phyloP scores from a whole-genome alignment of 2,329 filamentous ascomycete genomes.

The Sporothrix curviconia region DNA sequence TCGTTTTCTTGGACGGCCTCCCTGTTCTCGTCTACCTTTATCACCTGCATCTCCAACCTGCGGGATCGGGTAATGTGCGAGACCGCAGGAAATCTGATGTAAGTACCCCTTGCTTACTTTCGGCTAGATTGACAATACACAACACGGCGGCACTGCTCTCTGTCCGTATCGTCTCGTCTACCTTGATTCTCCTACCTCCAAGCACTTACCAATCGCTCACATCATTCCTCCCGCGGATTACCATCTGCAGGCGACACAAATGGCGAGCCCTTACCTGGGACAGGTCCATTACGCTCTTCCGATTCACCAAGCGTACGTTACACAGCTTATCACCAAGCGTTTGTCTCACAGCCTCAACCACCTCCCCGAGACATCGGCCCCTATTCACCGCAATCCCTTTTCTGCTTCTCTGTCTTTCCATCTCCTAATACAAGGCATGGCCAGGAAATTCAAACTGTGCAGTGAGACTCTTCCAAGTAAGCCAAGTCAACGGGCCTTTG shows the following conservation, averaged over 20 bases:
- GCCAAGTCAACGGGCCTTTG: background rate
- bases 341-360: background rate
- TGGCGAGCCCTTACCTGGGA: slow-evolving; percentile 1
- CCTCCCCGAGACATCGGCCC: background rate
- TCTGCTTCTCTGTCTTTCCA: background rate
- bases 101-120: background rate
- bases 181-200: background rate
- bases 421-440: background rate
- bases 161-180: too few species aligned
- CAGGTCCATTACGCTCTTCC: background rate
- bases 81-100: slow-evolving; percentile 7
- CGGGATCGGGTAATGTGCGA: slow-evolving; percentile 12
- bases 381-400: background rate
- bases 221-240: background rate
- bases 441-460: background rate
- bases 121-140: background rate
- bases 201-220: too few species aligned
- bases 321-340: background rate
- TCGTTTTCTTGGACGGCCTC: background rate
- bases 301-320: background rate
- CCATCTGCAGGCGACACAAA: background rate
- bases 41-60: background rate
- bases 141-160: too few species aligned
- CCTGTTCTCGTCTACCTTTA: background rate
- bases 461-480: background rate